Conservation (phyloP, 2,329 filamentous ascomycete species). For the Pseudocercospora eumusae region DNA sequence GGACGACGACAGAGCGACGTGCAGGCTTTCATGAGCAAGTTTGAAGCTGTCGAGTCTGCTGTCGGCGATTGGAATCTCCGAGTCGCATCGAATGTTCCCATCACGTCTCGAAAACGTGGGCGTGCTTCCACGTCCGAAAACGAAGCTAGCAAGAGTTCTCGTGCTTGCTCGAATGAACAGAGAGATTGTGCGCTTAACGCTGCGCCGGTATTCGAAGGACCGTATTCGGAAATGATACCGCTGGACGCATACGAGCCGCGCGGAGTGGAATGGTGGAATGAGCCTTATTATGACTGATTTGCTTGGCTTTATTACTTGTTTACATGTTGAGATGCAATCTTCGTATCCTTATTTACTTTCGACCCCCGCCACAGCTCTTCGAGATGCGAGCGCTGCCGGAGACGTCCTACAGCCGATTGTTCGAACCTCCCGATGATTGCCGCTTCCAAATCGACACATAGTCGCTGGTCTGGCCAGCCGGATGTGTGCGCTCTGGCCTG, state of each 20-base stretch:
- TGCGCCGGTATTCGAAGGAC: constrained; percentile 14
- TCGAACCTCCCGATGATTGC: background rate
- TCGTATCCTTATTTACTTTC: no score
- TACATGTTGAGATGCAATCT: background rate
- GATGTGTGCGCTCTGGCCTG: constrained; percentile 59
- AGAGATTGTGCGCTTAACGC: constrained; percentile 19
- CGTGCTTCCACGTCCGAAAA: background rate
- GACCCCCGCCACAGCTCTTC: no score
- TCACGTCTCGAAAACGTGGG: background rate
- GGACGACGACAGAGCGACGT: constrained; percentile 11
- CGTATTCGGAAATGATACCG: constrained; percentile 20
- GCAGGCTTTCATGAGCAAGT: constrained; percentile 15
- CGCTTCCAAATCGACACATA: constrained; percentile 54
- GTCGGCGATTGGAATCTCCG: constrained; percentile 11
- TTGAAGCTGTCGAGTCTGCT: constrained; percentile 19
- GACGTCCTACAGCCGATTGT: background rate
- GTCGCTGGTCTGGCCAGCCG: constrained; percentile 55
- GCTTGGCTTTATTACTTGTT: background rate
- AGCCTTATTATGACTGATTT: constrained; percentile 22
- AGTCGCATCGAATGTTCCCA: background rate
- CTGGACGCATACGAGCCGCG: background rate
- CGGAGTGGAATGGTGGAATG: constrained; percentile 23
- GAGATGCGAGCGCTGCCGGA: no score
- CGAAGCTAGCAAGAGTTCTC: background rate
- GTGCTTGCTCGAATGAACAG: background rate